Base-by-base conservation (phyloP, 495 filamentous ascomycete genomes). In the Tuber borchii region DNA sequence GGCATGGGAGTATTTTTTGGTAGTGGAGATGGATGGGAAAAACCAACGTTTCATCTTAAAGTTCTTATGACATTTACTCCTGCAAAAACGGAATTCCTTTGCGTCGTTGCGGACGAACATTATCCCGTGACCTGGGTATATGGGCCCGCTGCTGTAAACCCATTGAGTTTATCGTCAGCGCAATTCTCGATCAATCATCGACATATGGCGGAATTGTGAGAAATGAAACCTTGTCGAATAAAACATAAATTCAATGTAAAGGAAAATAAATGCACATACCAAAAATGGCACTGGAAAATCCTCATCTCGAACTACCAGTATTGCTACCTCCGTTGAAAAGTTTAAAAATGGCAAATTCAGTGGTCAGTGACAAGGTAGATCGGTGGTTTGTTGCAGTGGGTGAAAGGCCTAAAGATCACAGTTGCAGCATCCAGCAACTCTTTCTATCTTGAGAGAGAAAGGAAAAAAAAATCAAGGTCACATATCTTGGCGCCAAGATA, bases 21-120 rank as follows among this genome's bases (percentile, higher is more conserved):
- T 6, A 39, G 17, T 46, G 48, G 16, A 22, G 73, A 26, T 42
- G 46, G 43, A 42, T 42, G 40, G 40, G 42, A 48, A 43, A 20
- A n/a, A 86, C 84, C 74, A 91, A 79, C 95, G 90, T 90, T 97
- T 97, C 93, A 97, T 97, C 87, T 97, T 97, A 90, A 97, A 97
- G 87, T 96, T 96, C 87, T 94, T 93, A 86, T 97, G 93, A 87
- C 94, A 97, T 88, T 97, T 97, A 76, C 87, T 90, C 68, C 93
- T 88, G 87, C 93, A 97, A 88, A 89, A 89, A 73, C 87, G 85
- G 85, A 93, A 93, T 73, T 86, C 85, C 81, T 87, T 87, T 79
- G 92, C 92, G 84, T 97, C 93, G 83, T 94, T 94, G 80, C 83
- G 77, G 40, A 82, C 90, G 83, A 93, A 93, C 77, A 91, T 93